Base-by-base conservation (phyloP, 441 rosid species). In the Geranium incanum region DNA sequence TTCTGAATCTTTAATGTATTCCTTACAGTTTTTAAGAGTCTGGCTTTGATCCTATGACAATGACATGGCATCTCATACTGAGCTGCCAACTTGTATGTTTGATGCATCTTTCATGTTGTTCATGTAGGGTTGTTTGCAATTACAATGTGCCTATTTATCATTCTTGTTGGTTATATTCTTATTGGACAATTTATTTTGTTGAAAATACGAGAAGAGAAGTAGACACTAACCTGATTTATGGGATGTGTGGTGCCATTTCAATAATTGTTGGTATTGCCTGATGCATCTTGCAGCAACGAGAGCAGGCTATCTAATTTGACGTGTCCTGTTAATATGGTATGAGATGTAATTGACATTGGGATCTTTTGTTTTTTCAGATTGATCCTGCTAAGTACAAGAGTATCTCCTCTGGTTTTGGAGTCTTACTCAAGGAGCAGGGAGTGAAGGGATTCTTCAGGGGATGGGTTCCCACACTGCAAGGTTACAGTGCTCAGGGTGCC, bases 401-500 rank as follows among this genome's bases (percentile, higher is more conserved):
- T 83, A 92, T 93, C 68, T 72, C 96, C 2, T 95, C 99, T 73
- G 99, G 99, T 60, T 95, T 95, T 66, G 98, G 99, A 64, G 79
- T 89, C 39, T 76, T 95, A 75, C 73, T 95, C 15, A 95, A 84
- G 84, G 99, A 95, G 84, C 99, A 95, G 77, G 99, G 99, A 74
- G 55, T 77, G 6, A 89, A 76, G 74, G 99, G 98, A 6, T 92
- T 95, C 82, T 91, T 95, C 83, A 92, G 90, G 83, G 99, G 99
- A 39, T 95, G 98, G 99, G 98, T 95, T 57, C 99, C 99, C 72
- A 92, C 99, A 59, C 82, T 95, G 37, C 84, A 92, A 74, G 99
- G 99, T 73, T 95, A 92, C 85, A 92, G 99, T 80, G 97, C 97
- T 67, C 99, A 95, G 78, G 99, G 99, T 39, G 99, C 99, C 43